Evolutionary conservation across 768 basidiomycete species (phyloP).

Genomic region (Punctularia strigosozonata): DNA sequence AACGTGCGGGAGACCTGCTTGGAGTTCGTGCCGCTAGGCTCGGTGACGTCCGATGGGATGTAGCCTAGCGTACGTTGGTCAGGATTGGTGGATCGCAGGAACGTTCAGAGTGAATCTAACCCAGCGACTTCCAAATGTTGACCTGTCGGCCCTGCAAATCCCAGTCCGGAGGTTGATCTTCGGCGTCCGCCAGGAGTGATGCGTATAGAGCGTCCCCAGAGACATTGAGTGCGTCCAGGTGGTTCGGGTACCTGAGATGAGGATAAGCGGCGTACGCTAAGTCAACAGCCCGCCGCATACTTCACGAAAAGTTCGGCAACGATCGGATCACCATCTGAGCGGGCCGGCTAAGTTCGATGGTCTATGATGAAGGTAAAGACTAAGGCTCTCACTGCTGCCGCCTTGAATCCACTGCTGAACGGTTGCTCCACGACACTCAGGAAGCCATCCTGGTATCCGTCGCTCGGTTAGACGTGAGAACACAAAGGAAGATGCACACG

Average conservation of each 20-base stretch:
- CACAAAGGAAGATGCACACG: background rate
- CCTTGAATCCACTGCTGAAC: constrained; percentile 43
- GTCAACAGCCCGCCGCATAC: constrained; percentile 18
- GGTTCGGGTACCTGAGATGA: constrained; percentile 32
- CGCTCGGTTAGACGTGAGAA: background rate
- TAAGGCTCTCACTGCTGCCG: constrained; percentile 38
- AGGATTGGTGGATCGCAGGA: constrained; percentile 9
- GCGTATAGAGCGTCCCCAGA: constrained; percentile 37
- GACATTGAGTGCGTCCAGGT: constrained; percentile 35
- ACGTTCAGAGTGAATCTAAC: constrained; percentile 15
- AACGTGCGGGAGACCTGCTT: constrained; percentile 52
- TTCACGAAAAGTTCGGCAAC: constrained; percentile 56
- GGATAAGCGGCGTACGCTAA: background rate
- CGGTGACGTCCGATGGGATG: constrained; percentile 20
- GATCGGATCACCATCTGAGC: constrained; percentile 48
- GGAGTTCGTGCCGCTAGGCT: constrained; percentile 39
- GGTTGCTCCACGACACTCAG: constrained; percentile 50
- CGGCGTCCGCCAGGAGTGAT: constrained; percentile 48
- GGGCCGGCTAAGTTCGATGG: background rate
- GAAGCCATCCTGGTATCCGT: constrained; percentile 44
- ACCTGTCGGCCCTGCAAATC: constrained; percentile 51
- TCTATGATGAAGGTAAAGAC: background rate
- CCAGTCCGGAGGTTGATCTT: constrained; percentile 46
- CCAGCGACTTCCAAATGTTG: constrained; percentile 41
- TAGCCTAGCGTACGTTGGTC: constrained; percentile 12